phyloP scores from a whole-genome alignment of 108 stramenopile genomes.

The Pseudonitzschia multiseries region DNA sequence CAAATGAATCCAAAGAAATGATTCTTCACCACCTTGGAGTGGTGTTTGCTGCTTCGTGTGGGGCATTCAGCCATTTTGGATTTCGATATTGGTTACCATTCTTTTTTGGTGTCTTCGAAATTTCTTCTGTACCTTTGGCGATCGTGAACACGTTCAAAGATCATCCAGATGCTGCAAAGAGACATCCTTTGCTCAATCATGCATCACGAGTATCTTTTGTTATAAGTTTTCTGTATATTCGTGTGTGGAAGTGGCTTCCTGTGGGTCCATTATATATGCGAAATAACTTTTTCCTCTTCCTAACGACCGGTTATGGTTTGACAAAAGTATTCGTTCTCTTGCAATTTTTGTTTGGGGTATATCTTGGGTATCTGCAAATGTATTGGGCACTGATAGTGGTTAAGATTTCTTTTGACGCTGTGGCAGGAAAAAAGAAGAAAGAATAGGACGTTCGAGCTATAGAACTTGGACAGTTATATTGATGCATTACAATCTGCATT shows the following conservation, averaged over 20 bases:
- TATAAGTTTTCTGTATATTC: conserved; percentile 33
- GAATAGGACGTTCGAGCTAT: background rate
- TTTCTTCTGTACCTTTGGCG: conserved; percentile 55
- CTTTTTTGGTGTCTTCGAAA: conserved; percentile 65
- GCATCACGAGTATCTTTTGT: conserved; percentile 26
- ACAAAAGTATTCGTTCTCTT: conserved; percentile 16
- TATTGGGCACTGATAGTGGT: conserved; percentile 40
- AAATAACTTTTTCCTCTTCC: conserved; percentile 6
- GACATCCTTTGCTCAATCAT: conserved; percentile 36
- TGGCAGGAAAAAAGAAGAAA: conserved; percentile 1
- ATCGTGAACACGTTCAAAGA: conserved; percentile 75
- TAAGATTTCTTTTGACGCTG: conserved; percentile 13
- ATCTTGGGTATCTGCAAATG: conserved; percentile 33
- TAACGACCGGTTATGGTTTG: background rate
- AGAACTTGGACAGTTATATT: background rate
- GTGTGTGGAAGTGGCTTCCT: conserved; percentile 25
- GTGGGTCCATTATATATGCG: conserved; percentile 10
- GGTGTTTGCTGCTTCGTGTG: conserved; percentile 41
- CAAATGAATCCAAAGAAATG: conserved; percentile 61
- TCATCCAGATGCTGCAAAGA: conserved; percentile 43
- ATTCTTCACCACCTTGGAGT: conserved; percentile 71
- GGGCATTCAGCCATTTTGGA: conserved; percentile 49
- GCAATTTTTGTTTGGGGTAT: conserved; percentile 20
- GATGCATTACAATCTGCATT: too few species aligned
- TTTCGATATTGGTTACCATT: conserved; percentile 63